phyloP scores from a whole-genome alignment of 352 stramenopile genomes.

The Phytophthora syringae region DNA sequence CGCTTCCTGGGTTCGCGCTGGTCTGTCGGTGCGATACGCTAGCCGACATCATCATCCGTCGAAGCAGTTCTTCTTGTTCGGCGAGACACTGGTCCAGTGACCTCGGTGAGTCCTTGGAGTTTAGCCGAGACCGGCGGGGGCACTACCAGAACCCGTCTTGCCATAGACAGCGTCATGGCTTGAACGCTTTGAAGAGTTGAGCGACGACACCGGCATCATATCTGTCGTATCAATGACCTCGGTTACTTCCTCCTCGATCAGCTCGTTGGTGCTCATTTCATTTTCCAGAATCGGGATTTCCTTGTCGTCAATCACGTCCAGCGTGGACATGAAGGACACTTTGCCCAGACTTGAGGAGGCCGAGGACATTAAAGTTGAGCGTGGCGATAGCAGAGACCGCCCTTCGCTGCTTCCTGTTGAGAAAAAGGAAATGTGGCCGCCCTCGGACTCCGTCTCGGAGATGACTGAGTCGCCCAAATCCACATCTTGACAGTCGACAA shows the following conservation, averaged over 20 bases:
- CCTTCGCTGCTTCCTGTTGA: constrained; percentile 39
- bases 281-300: constrained; percentile 26
- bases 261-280: constrained; percentile 24
- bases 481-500: constrained; percentile 28
- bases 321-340: constrained; percentile 40
- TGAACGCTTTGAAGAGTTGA: constrained; percentile 12
- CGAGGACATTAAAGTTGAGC: constrained; percentile 24
- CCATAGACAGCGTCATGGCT: constrained; percentile 15
- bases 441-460: constrained; percentile 62
- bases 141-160: constrained; percentile 16
- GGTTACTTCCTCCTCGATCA: constrained; percentile 40
- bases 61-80: constrained; percentile 50
- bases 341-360: constrained; percentile 39
- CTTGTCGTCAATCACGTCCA: constrained; percentile 49
- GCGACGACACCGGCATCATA: constrained; percentile 43
- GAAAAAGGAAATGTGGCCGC: constrained; percentile 42
- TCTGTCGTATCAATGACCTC: constrained; percentile 59
- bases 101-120: constrained; percentile 33
- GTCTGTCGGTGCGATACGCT: constrained; percentile 27
- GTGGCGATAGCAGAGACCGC: constrained; percentile 29
- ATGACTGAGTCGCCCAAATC: constrained; percentile 35
- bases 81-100: constrained; percentile 47
- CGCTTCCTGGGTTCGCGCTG: constrained; percentile 19
- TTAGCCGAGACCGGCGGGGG: constrained; percentile 27
- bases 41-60: constrained; percentile 48